Base-by-base conservation (phyloP, 179 eudicot species). In the Pouteria campechiana region DNA sequence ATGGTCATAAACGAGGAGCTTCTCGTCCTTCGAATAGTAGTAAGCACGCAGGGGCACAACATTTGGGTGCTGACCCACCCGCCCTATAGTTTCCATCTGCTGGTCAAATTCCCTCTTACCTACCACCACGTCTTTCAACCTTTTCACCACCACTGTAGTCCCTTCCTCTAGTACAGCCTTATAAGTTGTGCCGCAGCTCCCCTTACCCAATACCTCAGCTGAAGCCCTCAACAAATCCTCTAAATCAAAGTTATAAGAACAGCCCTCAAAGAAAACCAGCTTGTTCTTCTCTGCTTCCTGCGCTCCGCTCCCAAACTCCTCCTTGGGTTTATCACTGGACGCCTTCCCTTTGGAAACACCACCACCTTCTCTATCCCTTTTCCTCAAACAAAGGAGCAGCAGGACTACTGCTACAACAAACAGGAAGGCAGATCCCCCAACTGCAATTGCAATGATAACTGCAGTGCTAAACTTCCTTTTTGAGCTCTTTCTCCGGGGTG, bases 151-250 rank as follows among this genome's bases (percentile, higher is more conserved):
- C 40, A 75, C 81, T 14, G 52, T 67, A 16, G 54, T 70, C 12
- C 71, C 77, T 13, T 75, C 81, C 55, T 75, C 81, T 60, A 75
- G 37, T 30, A 72, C 65, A 11, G 81, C 81, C 52, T 75, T 78
- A 36, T 78, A 78, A 4, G 86, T 74, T 21, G 82, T 78, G 7
- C 86, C 86, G 12, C 68, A 72, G 46, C 79, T 78, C 52, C 86
- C 86, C 58, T 78, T 78, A 19, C 86, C 86, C 34, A 78, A 48
- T 15, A 78, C 86, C 71, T 78, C 86, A 12, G 86, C 86, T 32
- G 86, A 78, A 51, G 86, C 86, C 63, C 86, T 71, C 53, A 78
- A 47, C 20, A 78, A 48, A 60, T 78, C 86, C 48, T 78, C 82
- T n/a, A 78, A 71, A 52, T 78, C 86, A 63, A 78, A 78, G 32